Base-by-base conservation (phyloP, 176 grass and related monocot genomes). In the Miscanthus lutarioriparius region DNA sequence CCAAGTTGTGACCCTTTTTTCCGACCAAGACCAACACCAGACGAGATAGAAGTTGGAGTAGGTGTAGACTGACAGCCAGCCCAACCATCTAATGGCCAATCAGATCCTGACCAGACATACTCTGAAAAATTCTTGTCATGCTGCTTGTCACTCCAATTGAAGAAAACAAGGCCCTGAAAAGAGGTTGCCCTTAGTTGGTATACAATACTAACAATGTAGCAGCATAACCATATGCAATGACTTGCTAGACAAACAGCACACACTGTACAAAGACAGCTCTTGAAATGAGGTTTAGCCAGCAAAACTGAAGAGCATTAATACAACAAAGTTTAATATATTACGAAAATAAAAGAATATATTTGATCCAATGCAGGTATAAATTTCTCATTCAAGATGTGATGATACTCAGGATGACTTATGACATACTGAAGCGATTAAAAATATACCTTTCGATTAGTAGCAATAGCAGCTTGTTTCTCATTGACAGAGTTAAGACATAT, bases 41-140 rank as follows among this genome's bases (percentile, higher is more conserved):
- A 88, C 47, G 96, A 95, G 80, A 95, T 72, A 88, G 72, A 91
- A 82, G 89, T 93, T 77, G 91, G 76, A 70, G 88, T 72, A 70
- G 96, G 89, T 70, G 92, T 90, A 82, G 91, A 93, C 88, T 98
- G 92, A 90, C 43, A 91, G 79, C 89, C 93, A 80, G 92, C 92
- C 91, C 91, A 95, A 4, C 92, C 91, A 70, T 95, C 93, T 77
- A 58, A 82, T 82, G 96, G 96, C 96, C 96, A 98, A 87, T 98
- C 96, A 75, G 87, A 95, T 81, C 85, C 83, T 83, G 92, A 87
- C 96, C 92, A 98, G 73, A 98, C 77, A 79, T 98, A 98, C 61
- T 98, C 88, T 58, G 66, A 71, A 70, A 86, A 79, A 27, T 80
- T 77, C 67, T 72, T 87, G 71, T 56, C 43, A 61, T 86, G 68